Evolutionary conservation across 805 yeast genomes (phyloP), one percentile per base, ranked within the genome.

Genomic region (Lachancea meyersii): DNA sequence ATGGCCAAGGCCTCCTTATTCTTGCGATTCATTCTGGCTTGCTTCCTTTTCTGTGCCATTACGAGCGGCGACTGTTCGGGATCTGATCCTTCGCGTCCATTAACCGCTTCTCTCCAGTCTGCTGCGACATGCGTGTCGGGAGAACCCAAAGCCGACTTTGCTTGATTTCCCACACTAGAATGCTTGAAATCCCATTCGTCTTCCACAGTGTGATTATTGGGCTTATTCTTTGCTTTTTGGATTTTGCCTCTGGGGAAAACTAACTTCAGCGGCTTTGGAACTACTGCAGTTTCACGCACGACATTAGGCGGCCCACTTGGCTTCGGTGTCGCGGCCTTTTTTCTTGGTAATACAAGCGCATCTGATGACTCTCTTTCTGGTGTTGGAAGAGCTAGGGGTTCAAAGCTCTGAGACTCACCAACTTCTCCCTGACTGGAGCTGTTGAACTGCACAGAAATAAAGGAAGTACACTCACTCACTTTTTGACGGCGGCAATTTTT

Each of bases 391-490:
- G 37, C 28, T 9, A 20, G 11, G 6, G 39, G 23, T 13, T 21
- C 41, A 21, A n/a, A 20, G 11, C 19, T 10, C 31, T 31, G 35
- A 13, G 41, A 20, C 20, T 20, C 34, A 5, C 26, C 32, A 7
- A 10, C 16, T 9, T 36, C 32, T 4, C 13, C 32, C 16, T 44
- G 47, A 14, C 24, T 28, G n/a, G 46, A 41, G 8, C 32, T 11
- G 28, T 31, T 41, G 14, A 47, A 49, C 11, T 51, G 44, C 4
- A 63, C 47, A 2, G 52, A 41, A 19, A 65, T 57, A 30, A 49
- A 60, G 2, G 54, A 51, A 35, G 56, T 44, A 1, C 52, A 62
- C 33, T 63, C 64, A 38, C 70, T 66, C 1, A 65, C 50, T 44
- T 63, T 65, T 21, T 59, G 52, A 7, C 49, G 14, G 31, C 32